Evolutionary conservation across 2,329 filamentous ascomycete genomes (phyloP).

Genomic region (Arthrinium phaeospermum): DNA sequence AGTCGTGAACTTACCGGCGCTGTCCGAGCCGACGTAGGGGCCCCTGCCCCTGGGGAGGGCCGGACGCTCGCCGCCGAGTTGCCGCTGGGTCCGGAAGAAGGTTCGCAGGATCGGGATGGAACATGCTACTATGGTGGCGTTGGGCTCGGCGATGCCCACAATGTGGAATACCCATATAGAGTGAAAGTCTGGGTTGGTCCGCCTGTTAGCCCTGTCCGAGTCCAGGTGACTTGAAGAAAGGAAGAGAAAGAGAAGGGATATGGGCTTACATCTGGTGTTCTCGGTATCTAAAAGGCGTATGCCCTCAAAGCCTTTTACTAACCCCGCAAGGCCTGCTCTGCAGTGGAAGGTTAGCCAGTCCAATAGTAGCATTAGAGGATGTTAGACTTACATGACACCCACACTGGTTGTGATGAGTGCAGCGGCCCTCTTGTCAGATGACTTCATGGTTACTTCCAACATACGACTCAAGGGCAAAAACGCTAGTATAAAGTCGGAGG

Average conservation of each 20-base stretch:
- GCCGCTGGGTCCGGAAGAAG: background rate
- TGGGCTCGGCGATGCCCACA: background rate
- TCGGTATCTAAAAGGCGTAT: background rate
- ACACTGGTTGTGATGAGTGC: constrained; percentile 41
- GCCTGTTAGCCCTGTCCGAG: background rate
- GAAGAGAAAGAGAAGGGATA: background rate
- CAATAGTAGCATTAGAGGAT: background rate
- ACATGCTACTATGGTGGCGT: background rate
- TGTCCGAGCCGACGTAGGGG: background rate
- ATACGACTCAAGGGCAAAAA: constrained; percentile 45
- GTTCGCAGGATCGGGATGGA: constrained; percentile 21
- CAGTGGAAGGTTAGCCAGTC: background rate
- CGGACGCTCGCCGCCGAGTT: no score
- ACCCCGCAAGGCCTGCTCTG: constrained; percentile 2
- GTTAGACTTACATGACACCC: constrained; percentile 35
- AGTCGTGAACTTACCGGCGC: background rate
- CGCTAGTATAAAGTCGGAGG: constrained; percentile 44
- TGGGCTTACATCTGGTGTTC: background rate
- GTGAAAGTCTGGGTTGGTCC: background rate
- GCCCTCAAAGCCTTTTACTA: constrained; percentile 4
- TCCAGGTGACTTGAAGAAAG: background rate
- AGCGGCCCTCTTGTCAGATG: constrained; percentile 44
- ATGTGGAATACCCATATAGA: constrained; percentile 4
- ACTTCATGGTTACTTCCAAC: constrained; percentile 42
- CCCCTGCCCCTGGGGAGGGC: background rate